These are phyloP conservation scores for Calocybe gangraenosa DNA, from an alignment of 768 basidiomycete species.

Conservation along the genomic window DNA sequence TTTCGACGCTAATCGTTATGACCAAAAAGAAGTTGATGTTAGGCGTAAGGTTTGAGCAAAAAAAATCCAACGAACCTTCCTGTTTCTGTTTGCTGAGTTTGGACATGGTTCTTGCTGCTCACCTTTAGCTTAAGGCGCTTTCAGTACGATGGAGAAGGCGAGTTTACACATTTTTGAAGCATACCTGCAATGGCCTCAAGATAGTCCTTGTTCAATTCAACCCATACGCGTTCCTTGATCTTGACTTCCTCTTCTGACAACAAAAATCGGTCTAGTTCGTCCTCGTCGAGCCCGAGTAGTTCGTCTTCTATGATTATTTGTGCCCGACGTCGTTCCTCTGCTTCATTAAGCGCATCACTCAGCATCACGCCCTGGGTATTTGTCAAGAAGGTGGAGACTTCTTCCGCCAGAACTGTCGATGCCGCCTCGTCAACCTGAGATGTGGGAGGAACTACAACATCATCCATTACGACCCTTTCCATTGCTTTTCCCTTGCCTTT, in stretches of 20 bases:
- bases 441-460: conserved; percentile 27
- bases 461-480: conserved; percentile 38
- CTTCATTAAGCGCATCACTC: conserved; percentile 60
- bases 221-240: conserved; percentile 90
- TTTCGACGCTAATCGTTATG: conserved; percentile 66
- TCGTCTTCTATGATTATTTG: conserved; percentile 54
- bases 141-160: conserved; percentile 28
- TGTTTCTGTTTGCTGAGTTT: conserved; percentile 45
- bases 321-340: conserved; percentile 56
- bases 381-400: conserved; percentile 64
- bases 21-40: conserved; percentile 9
- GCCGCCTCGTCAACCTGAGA: conserved; percentile 53
- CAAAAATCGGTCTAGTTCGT: conserved; percentile 79
- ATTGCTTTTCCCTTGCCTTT: conserved; percentile 66
- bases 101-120: conserved; percentile 41
- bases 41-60: too few relatives aligned
- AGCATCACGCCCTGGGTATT: conserved; percentile 59
- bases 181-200: conserved; percentile 81
- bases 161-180: conserved; percentile 19
- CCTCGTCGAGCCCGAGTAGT: conserved; percentile 80
- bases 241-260: conserved; percentile 76
- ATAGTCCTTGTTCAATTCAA: conserved; percentile 89
- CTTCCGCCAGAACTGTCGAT: conserved; percentile 60
- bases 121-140: conserved; percentile 60
- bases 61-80: conserved; percentile 65